Percentiles rank a stretch among this genome's conserved stretches.
Conservation (phyloP, 768 basidiomycete genomes). For the Hypholoma sublateritium region DNA sequence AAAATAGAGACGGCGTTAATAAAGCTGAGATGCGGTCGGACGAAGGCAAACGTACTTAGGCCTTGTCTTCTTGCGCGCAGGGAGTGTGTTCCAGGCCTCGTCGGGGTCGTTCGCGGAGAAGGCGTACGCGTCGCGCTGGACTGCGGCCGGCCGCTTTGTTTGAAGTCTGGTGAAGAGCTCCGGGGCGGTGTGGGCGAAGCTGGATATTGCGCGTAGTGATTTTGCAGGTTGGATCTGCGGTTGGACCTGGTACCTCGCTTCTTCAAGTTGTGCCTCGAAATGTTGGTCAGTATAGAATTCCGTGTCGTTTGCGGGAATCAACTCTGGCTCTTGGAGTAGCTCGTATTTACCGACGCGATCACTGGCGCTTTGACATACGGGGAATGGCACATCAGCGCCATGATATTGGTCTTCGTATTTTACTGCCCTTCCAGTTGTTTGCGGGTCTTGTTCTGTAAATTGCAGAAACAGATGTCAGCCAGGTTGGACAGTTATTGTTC, state of each 20-base stretch:
- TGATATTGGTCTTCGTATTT: too few relatives aligned
- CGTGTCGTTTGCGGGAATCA: neutral
- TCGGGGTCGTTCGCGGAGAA: slow-evolving; percentile 28
- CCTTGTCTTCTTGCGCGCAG: slow-evolving; percentile 30
- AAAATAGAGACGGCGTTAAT: neutral
- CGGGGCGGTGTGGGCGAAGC: neutral
- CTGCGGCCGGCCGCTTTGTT: neutral
- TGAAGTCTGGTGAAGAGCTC: neutral
- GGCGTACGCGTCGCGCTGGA: slow-evolving; percentile 24
- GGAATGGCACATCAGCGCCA: too few relatives aligned
- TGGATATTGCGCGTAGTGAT: neutral
- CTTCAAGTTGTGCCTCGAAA: neutral
- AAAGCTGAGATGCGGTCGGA: neutral
- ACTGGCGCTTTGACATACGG: too few relatives aligned
- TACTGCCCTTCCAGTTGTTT: too few relatives aligned
- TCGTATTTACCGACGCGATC: too few relatives aligned
- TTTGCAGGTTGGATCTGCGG: neutral
- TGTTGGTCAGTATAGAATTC: neutral
- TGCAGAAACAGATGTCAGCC: neutral
- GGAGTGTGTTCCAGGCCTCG: slow-evolving; percentile 38
- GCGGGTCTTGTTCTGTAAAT: neutral
- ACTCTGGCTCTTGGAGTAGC: too few relatives aligned
- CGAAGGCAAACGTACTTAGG: slow-evolving; percentile 15
- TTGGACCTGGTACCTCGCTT: neutral
- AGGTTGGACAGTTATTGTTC: neutral